Evolutionary conservation across 2,329 filamentous ascomycete genomes (phyloP).

Genomic region (Xylariaceae sp.): DNA sequence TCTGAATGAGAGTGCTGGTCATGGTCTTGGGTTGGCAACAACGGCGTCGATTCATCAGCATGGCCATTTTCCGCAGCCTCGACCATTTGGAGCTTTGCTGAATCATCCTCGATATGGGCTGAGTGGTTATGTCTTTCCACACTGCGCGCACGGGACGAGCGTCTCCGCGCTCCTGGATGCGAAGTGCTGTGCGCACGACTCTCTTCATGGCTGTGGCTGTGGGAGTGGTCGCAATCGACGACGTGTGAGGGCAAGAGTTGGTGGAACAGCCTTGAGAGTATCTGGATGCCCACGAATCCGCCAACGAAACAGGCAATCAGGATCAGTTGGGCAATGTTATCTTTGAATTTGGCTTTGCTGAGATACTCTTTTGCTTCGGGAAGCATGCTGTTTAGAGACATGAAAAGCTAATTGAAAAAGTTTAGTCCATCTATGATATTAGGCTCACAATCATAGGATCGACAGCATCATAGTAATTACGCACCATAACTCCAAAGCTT

Average conservation of each 20-base stretch:
- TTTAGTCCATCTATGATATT: not conserved
- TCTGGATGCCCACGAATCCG: constrained; percentile 73
- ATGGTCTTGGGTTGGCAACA: constrained; percentile 34
- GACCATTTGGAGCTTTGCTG: constrained; percentile 10
- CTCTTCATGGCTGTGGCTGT: constrained; percentile 69
- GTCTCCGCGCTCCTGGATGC: constrained; percentile 23
- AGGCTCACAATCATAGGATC: not conserved
- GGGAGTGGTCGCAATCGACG: constrained; percentile 74
- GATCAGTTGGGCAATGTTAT: constrained; percentile 63
- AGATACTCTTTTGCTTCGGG: constrained; percentile 81
- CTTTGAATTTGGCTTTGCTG: constrained; percentile 60
- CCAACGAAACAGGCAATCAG: constrained; percentile 66
- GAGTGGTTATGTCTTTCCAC: constrained; percentile 17
- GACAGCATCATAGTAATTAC: constrained; percentile 23
- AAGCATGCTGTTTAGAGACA: constrained; percentile 87
- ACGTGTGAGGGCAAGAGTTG: constrained; percentile 73
- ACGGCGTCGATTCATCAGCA: constrained; percentile 45
- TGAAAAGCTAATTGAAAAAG: constrained; percentile 65
- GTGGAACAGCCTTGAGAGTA: constrained; percentile 68
- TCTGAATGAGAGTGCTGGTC: constrained; percentile 20
- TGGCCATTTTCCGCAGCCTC: constrained; percentile 17
- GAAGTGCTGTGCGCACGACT: constrained; percentile 32
- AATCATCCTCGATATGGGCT: constrained; percentile 9
- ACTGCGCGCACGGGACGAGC: constrained; percentile 24
- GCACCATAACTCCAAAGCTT: constrained; percentile 94